These are phyloP conservation scores for Fragilariopsis cylindrus DNA, from an alignment of 108 stramenopile species.

Conservation along the genomic window DNA sequence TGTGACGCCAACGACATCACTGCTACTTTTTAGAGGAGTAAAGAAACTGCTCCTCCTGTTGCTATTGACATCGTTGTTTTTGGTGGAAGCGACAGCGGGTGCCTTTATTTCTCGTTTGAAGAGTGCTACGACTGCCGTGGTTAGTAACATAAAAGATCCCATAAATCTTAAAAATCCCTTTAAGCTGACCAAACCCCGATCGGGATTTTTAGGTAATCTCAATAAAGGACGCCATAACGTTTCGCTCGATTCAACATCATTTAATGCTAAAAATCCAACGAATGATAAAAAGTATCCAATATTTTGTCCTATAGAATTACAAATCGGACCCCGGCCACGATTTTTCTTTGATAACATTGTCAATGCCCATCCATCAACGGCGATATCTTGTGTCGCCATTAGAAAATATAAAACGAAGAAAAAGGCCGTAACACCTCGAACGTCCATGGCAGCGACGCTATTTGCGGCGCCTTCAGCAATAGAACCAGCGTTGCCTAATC, in stretches of 20 bases:
- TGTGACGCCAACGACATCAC: not conserved
- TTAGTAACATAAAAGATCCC: slow-evolving; percentile 91
- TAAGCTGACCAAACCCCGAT: slow-evolving; percentile 75
- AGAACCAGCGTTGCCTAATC: slow-evolving; percentile 32
- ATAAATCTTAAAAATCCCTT: slow-evolving; percentile 90
- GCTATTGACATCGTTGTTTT: slow-evolving; percentile 31
- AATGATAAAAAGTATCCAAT: slow-evolving; percentile 94
- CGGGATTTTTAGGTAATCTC: slow-evolving; percentile 58
- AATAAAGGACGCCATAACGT: slow-evolving; percentile 75
- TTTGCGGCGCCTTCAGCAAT: slow-evolving; percentile 9
- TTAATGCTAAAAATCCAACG: slow-evolving; percentile 96
- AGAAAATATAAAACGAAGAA: slow-evolving; percentile 96
- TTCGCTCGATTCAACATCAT: slow-evolving; percentile 89
- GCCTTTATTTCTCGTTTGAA: slow-evolving; percentile 72
- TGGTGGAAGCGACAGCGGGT: not conserved
- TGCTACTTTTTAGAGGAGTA: not conserved
- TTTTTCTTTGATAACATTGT: slow-evolving; percentile 96
- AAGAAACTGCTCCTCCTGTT: slow-evolving; percentile 6
- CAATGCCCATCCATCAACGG: slow-evolving; percentile 99
- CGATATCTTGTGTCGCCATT: slow-evolving; percentile 99
- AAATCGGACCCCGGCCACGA: slow-evolving; percentile 92
- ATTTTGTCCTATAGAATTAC: slow-evolving; percentile 97
- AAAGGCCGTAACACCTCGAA: slow-evolving; percentile 83
- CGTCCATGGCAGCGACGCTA: slow-evolving; percentile 51
- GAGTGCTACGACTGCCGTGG: slow-evolving; percentile 87